Evolutionary conservation across 352 stramenopile species (phyloP), one percentile per base, ranked within the genome.

Genomic region (Phytophthora hibernalis): DNA sequence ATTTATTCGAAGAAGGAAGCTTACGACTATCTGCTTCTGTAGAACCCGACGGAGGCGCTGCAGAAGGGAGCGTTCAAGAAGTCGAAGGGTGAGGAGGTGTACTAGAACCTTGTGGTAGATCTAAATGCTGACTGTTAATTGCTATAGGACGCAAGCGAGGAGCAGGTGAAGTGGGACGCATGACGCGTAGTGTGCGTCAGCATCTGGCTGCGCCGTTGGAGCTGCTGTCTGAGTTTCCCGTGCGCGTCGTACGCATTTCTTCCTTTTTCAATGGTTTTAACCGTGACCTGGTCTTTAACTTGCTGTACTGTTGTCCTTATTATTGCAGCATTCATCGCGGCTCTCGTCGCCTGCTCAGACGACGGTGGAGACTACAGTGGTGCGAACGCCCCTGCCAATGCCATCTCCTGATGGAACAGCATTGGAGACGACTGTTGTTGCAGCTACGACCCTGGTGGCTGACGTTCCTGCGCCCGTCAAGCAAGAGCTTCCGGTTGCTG

Each of bases 131-230:
- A 68, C 37, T 3, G 45, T 28, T 61, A 11, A 12, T 55, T 20
- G 30, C 2, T 31, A 22, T 13, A 90, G 85, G 85, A 52, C 85
- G 85, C 22, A 93, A 91, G 70, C 76, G 85, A 0, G 74, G 66
- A 16, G 68, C 74, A 24, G 74, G 74, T 16, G 85, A 93, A 70
- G 66, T 85, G 13, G 82, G 79, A 0, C 81, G 85, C 44, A 92
- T 93, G 83, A 93, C 85, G 8, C 74, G 85, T 22, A 92, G 83
- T 62, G 85, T 93, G 42, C 85, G 85, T 3, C 85, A 93, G 69
- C 85, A 93, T 56, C 56, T 93, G 43, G 82, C 87, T 35, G 83
- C 83, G 21, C 85, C 85, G 21, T 71, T 93, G 24, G 85, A 93
- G 57, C 69, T 93, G 48, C 62, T 92, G 40, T 74, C 77, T 16